Evolutionary conservation across 1,284 basidiomycete genomes (phyloP).

Genomic region (Pseudozyma hubeiensis): DNA sequence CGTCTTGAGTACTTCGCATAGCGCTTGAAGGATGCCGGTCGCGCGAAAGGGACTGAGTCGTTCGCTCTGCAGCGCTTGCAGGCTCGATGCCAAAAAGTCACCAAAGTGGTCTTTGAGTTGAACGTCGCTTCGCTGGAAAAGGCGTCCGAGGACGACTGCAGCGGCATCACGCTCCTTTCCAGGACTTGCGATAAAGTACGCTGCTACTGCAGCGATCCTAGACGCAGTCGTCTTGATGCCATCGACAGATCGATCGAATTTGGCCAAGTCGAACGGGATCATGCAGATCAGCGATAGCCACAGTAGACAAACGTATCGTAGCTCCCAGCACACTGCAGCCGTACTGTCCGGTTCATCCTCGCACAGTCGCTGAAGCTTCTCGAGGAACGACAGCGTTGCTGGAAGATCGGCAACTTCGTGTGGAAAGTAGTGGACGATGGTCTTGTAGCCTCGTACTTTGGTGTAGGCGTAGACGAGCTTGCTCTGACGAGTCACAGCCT

Average conservation of each 20-base stretch:
- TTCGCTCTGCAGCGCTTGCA: conserved; percentile 8
- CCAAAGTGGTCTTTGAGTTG: conserved; percentile 17
- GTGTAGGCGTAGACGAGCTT: conserved; percentile 83
- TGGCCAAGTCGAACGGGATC: conserved; percentile 89
- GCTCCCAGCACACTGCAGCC: conserved; percentile 74
- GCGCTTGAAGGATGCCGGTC: conserved; percentile 79
- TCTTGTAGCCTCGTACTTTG: conserved; percentile 91
- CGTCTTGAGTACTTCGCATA: conserved; percentile 80
- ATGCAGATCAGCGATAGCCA: conserved; percentile 95
- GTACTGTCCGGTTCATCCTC: neutral
- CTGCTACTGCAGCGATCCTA: conserved; percentile 75
- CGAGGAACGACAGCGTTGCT: conserved; percentile 78
- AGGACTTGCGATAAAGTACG: conserved; percentile 75
- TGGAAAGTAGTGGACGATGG: conserved; percentile 89
- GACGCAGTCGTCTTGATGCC: conserved; percentile 70
- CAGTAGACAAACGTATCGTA: conserved; percentile 85
- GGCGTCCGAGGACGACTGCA: conserved; percentile 78
- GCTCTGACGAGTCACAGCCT: conserved; percentile 10
- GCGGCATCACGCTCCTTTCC: conserved; percentile 85
- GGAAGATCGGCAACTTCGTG: conserved; percentile 86
- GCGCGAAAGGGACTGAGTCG: conserved; percentile 58
- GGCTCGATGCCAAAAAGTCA: conserved; percentile 18
- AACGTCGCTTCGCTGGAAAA: conserved; percentile 76
- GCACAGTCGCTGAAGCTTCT: conserved; percentile 66
- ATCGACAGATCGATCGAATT: conserved; percentile 77